Evolutionary conservation across 164 flowering plant genomes (phyloP).

Genomic region (Taxillus chinensis): DNA sequence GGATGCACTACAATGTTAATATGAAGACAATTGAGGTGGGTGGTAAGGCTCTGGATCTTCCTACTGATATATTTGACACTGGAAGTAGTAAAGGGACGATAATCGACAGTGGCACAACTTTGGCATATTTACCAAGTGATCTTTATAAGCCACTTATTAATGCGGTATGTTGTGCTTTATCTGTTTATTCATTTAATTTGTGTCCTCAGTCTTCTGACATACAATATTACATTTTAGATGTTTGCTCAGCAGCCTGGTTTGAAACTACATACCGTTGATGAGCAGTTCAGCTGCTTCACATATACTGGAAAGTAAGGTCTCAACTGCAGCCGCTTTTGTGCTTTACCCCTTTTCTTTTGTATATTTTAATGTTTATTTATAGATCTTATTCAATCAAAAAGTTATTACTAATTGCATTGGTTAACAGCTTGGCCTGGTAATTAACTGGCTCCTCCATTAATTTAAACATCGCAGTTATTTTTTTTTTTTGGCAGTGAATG

Average conservation of each 20-base stretch:
- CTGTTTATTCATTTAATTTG: neutral
- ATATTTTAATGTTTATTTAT: no score
- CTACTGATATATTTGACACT: conserved; percentile 46
- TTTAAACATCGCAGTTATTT: no score
- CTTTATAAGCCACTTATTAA: conserved; percentile 38
- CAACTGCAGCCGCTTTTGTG: neutral
- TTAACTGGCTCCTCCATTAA: no score
- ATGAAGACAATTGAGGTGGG: conserved; percentile 72
- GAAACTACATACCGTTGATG: conserved; percentile 29
- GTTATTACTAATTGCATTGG: no score
- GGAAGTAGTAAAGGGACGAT: conserved; percentile 50
- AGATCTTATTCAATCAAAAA: no score
- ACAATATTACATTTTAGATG: conserved; percentile 23
- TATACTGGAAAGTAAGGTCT: conserved; percentile 35
- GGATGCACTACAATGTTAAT: conserved; percentile 83
- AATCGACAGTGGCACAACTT: conserved; percentile 91
- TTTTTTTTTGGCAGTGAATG: no score
- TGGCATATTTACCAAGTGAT: conserved; percentile 67
- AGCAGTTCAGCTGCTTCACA: conserved; percentile 39
- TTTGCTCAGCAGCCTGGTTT: conserved; percentile 29
- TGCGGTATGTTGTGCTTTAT: conserved; percentile 19
- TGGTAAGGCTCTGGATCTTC: conserved; percentile 49
- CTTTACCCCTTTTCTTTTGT: neutral
- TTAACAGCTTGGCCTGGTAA: no score
- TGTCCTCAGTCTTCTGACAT: neutral